Percentiles rank a stretch among this genome's conserved stretches.
These are phyloP conservation scores for Phytophthora fragariaefolia DNA, from an alignment of 352 stramenopile genomes.

Conservation along the genomic window DNA sequence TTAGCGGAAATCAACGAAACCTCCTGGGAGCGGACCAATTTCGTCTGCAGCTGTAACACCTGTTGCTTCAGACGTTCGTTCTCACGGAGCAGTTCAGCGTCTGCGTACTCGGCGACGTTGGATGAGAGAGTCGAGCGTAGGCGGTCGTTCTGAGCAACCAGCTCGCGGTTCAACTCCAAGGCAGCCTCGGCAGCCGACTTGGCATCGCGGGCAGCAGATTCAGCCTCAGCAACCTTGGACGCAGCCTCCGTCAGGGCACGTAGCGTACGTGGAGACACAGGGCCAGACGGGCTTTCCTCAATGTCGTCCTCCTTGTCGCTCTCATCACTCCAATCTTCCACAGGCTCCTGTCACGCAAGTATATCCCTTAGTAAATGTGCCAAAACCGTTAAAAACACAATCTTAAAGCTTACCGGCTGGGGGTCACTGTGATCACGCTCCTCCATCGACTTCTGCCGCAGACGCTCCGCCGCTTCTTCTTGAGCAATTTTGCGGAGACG, in stretches of 20 bases:
- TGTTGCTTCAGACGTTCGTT: conserved; percentile 79
- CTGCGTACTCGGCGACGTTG: conserved; percentile 74
- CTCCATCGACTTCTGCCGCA: conserved; percentile 50
- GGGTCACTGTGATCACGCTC: conserved; percentile 52
- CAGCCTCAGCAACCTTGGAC: conserved; percentile 76
- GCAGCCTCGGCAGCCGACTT: conserved; percentile 68
- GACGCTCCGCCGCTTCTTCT: conserved; percentile 40
- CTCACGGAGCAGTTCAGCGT: conserved; percentile 68
- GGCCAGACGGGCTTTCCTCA: conserved; percentile 20
- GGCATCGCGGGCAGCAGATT: conserved; percentile 72
- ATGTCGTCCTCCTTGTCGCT: conserved; percentile 58
- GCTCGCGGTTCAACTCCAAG: conserved; percentile 66
- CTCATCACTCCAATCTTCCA: conserved; percentile 83
- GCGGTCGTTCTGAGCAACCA: conserved; percentile 69
- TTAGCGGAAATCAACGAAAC: conserved; percentile 72
- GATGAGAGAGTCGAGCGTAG: conserved; percentile 68
- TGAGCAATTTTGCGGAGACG: conserved; percentile 46
- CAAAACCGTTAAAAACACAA: conserved; percentile 3
- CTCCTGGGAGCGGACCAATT: conserved; percentile 70
- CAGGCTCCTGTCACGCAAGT: conserved; percentile 73
- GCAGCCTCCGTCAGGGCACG: conserved; percentile 73
- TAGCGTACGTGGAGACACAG: conserved; percentile 67
- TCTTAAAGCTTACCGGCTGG: conserved; percentile 56
- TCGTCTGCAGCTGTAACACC: conserved; percentile 72
- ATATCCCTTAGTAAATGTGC: conserved; percentile 60